These are phyloP conservation scores for Dendrostoma leiphaemia DNA, from an alignment of 2,329 filamentous ascomycete genomes.

Conservation along the genomic window DNA sequence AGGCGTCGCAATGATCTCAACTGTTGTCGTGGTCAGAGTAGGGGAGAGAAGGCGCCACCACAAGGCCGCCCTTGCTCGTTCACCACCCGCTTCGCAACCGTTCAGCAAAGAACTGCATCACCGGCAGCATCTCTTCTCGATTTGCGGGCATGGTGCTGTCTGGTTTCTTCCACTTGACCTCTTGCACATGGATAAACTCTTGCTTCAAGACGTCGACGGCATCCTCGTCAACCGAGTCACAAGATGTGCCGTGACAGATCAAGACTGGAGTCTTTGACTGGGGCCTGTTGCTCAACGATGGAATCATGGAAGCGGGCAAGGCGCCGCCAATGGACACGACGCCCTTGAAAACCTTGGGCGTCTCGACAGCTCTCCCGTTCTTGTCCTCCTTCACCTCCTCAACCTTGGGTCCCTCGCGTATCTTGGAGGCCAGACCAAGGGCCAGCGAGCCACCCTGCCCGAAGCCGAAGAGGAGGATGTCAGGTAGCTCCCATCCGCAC, in stretches of 20 bases:
- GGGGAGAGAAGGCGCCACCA: conserved; percentile 7
- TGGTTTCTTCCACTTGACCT: conserved; percentile 65
- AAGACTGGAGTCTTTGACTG: conserved; percentile 65
- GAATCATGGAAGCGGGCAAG: conserved; percentile 54
- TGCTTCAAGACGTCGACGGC: conserved; percentile 62
- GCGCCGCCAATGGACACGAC: conserved; percentile 50
- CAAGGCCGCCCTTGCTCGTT: conserved; percentile 3
- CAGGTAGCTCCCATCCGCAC: conserved; percentile 58
- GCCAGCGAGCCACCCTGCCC: conserved; percentile 66
- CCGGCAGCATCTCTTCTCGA: conserved; percentile 81
- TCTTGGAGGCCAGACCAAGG: conserved; percentile 50
- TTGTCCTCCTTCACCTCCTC: conserved; percentile 20
- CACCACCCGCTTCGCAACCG: conserved; percentile 44
- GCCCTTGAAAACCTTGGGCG: conserved; percentile 39
- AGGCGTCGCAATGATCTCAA: no score
- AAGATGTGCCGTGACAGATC: conserved; percentile 54
- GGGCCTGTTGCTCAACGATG: conserved; percentile 39
- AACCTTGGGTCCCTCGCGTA: conserved; percentile 30
- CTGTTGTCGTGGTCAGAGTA: no score
- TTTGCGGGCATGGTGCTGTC: conserved; percentile 82
- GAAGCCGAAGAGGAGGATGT: conserved; percentile 65
- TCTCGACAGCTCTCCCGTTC: conserved; percentile 3
- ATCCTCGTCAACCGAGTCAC: conserved; percentile 51
- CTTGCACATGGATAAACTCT: conserved; percentile 65
- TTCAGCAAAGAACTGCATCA: conserved; percentile 81